These are phyloP conservation scores for Aeschynomene evenia DNA, from an alignment of 306 rosid genomes.

Conservation along the genomic window DNA sequence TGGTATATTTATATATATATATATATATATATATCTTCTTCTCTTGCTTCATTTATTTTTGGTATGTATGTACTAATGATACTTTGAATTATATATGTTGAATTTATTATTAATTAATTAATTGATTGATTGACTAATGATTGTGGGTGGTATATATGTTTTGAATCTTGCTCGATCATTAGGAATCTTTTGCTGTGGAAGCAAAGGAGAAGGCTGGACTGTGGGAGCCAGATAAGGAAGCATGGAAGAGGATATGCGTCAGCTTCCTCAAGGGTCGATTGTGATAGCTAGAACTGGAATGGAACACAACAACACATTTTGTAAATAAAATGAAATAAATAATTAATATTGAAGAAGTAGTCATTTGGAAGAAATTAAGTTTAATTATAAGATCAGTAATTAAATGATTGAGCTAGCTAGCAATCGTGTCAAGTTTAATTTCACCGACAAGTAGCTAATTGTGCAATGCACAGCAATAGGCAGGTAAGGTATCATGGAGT, in stretches of 20 bases:
- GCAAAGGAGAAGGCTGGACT: constrained; percentile 46
- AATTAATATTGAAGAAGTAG: too few relatives aligned
- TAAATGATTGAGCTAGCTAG: too few relatives aligned
- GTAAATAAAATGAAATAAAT: neutral
- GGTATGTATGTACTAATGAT: too few relatives aligned
- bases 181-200: constrained; percentile 54
- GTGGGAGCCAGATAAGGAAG: constrained; percentile 70
- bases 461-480: too few relatives aligned
- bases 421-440: too few relatives aligned
- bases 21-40: too few relatives aligned
- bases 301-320: neutral
- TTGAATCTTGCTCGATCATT: too few relatives aligned
- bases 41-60: too few relatives aligned
- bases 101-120: neutral
- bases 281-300: constrained; percentile 31
- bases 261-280: constrained; percentile 68
- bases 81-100: neutral
- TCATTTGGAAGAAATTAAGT: neutral
- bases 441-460: too few relatives aligned
- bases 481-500: too few relatives aligned
- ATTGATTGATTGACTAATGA: neutral
- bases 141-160: neutral
- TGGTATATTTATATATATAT: constrained; percentile 33
- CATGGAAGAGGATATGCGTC: constrained; percentile 71
- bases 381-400: too few relatives aligned